Conservation (phyloP, 768 basidiomycete genomes). For the Lanmaoa pseudosensibilis region DNA sequence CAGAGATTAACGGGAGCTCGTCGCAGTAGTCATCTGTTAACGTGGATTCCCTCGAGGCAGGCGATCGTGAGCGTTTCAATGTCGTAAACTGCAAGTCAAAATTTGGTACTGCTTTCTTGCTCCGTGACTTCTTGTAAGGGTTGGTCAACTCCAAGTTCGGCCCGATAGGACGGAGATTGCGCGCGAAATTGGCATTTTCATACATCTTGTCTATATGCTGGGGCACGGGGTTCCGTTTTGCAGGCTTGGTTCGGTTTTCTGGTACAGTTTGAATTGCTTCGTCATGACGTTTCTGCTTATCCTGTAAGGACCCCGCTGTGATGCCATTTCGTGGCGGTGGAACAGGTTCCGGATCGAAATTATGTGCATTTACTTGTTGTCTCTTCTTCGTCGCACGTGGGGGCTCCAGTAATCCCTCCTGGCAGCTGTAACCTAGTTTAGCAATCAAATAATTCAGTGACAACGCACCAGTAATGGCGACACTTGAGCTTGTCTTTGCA, state of each 20-base stretch:
- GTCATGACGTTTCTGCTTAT: slow-evolving; percentile 1
- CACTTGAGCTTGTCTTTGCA: slow-evolving; percentile 79
- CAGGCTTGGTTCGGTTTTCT: slow-evolving; percentile 26
- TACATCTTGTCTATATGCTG: slow-evolving; percentile 46
- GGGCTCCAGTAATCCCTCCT: slow-evolving; percentile 63
- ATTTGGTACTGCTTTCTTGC: slow-evolving; percentile 36
- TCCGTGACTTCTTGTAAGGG: slow-evolving; percentile 1
- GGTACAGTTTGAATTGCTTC: neutral
- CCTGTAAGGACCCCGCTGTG: neutral
- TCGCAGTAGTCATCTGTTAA: slow-evolving; percentile 35
- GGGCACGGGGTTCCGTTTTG: slow-evolving; percentile 30
- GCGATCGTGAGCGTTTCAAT: slow-evolving; percentile 24
- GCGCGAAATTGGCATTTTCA: slow-evolving; percentile 41
- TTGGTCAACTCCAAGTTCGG: slow-evolving; percentile 47
- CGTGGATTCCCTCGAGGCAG: slow-evolving; percentile 6
- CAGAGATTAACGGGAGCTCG: slow-evolving; percentile 35
- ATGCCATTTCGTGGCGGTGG: neutral
- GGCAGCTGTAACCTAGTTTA: slow-evolving; percentile 52
- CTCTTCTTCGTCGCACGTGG: slow-evolving; percentile 40
- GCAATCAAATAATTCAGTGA: slow-evolving; percentile 2
- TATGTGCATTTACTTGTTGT: slow-evolving; percentile 22
- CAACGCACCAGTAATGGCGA: slow-evolving; percentile 65
- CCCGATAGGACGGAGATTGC: slow-evolving; percentile 37
- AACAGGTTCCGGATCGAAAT: slow-evolving; percentile 4
- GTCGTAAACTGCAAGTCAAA: slow-evolving; percentile 52